A percentile compares a stretch with the other conserved stretches of the same genome.
These are phyloP conservation scores for Pulicaria dysenterica DNA, from an alignment of 129 eudicot species.

Conservation along the genomic window DNA sequence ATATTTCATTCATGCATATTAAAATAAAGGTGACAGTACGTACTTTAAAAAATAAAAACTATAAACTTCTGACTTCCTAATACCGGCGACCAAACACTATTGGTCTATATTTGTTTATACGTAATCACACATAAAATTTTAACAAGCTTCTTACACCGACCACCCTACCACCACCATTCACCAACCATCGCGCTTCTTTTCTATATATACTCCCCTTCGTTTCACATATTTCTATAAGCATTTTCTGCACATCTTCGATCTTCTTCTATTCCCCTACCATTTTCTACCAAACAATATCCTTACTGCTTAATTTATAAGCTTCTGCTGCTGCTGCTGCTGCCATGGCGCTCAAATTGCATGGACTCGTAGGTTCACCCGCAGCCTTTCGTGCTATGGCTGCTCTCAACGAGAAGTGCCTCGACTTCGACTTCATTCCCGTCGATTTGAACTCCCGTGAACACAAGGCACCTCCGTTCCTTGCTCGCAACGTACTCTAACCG, in stretches of 20 bases:
- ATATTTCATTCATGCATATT: too few species aligned
- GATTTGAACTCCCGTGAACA: constrained; percentile 37
- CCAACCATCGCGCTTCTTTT: neutral
- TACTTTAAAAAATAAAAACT: too few species aligned
- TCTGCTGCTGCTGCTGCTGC: neutral
- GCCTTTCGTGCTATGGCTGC: constrained; percentile 41
- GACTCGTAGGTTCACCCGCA: constrained; percentile 41
- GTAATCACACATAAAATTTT: too few species aligned
- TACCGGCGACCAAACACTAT: too few species aligned
- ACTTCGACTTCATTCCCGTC: constrained; percentile 37
- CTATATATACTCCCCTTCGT: neutral
- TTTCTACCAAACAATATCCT: neutral
- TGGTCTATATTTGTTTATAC: too few species aligned
- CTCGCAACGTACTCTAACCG: constrained; percentile 41
- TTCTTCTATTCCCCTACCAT: neutral
- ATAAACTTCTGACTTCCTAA: too few species aligned
- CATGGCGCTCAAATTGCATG: constrained; percentile 52
- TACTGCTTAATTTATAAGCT: too few species aligned
- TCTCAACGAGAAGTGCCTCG: constrained; percentile 50
- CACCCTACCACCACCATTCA: neutral
- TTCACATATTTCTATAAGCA: neutral
- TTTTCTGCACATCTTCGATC: neutral
- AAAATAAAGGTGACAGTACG: too few species aligned
- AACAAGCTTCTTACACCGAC: too few species aligned
- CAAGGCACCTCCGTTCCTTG: constrained; percentile 38